Conservation (phyloP, 345 rosid genomes). For the Gossypium thurberi region DNA sequence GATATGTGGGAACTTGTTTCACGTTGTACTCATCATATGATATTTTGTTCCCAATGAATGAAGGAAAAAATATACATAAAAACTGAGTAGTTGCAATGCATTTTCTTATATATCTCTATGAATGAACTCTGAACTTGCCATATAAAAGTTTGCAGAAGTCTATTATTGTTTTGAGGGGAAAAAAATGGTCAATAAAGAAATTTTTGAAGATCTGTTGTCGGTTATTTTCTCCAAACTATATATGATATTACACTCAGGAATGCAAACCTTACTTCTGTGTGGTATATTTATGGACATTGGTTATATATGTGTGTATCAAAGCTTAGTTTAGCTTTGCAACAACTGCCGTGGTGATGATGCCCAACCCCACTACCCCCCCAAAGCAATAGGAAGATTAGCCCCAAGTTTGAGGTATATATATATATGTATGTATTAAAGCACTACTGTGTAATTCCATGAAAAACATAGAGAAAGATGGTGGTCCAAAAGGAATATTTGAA, state of each 20-base stretch:
- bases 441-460: not conserved
- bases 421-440: not conserved
- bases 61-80: not conserved
- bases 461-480: not conserved
- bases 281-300: not conserved
- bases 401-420: not conserved
- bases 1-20: not conserved
- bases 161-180: not conserved
- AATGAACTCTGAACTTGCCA: not conserved
- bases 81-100: not conserved
- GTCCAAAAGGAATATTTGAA: conserved; percentile 2
- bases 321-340: not conserved
- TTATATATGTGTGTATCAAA: not conserved
- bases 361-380: not conserved
- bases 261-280: not conserved
- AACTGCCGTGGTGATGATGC: not conserved
- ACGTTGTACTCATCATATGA: not conserved
- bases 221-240: no score
- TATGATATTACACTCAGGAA: no score
- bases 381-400: not conserved
- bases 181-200: not conserved
- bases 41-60: not conserved
- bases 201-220: not conserved
- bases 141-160: not conserved
- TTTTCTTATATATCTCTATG: not conserved